Base-by-base conservation (phyloP, 2,329 filamentous ascomycete species). In the Hirsutella minnesotensis region DNA sequence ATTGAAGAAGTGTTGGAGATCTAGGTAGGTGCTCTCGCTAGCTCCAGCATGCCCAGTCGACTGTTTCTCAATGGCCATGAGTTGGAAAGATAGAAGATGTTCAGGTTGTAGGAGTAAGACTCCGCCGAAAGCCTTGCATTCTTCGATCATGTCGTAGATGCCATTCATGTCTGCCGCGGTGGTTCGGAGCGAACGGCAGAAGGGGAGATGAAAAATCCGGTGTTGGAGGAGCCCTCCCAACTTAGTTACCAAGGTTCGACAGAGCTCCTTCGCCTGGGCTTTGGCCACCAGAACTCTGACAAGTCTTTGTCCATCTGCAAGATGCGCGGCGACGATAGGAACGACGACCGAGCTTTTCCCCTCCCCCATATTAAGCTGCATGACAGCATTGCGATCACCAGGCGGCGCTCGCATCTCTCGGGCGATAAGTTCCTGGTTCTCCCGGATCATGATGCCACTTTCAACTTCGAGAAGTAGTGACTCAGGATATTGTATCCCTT, bases 321-420 rank as follows among this genome's bases (percentile, higher is more conserved):
- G 54, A 0, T 64, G 57, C 0, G 72, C 59, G 0, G 73, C 73
- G 0, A 81, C 71, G 31, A 83, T 78, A 0, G 81, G 81, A 0
- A 81, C 67, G 39, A 88, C 85, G 2, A 84, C 74, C 0, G 80
- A 81, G 0, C 77, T 78, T 47, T 85, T 86, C 0, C 81, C 81
- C 51, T 83, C 72, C 0, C 81, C 81, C 80, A 86, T 86, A 47
- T 83, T 83, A 2, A 86, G 56, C 50, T 84, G 79, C 63, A 83
- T 37, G 20, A 47, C 40, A 16, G 67, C 56, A 48, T 79, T 83
- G 0, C 53, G 22, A 0, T 51, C 55, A 0, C 52, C 53, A 0
- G 53, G 49, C 0, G 69, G 68, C 0, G 3, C 9, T 8, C 19
- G 70, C 73, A 86, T 85, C 18, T 69, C 53, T 0, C 44, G 37